Evolutionary conservation across 805 yeast species (phyloP), one percentile per base, ranked within the genome.

Genomic region (Hanseniaspora vineae): DNA sequence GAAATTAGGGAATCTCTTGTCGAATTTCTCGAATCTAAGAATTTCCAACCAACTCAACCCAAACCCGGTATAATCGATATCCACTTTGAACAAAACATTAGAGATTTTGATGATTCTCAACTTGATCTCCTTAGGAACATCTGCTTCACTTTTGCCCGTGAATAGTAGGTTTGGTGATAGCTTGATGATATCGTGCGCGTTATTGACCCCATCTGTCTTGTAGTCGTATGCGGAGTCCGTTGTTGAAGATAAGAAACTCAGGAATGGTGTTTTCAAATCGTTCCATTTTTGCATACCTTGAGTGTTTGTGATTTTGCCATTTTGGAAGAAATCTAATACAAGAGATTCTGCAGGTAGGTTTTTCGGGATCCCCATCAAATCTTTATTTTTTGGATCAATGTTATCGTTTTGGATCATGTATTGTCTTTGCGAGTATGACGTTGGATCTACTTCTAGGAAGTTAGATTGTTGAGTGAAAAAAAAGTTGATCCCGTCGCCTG

Each of bases 341-440:
- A 48, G 35, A 40, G 45, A 44, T 39, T 48, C 50, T 9, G 48
- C 37, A 17, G 45, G 45, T 23, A 48, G 17, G 18, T 48, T 48
- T 37, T 48, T 48, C 4, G 50, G 50, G 31, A 48, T 42, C 31
- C 50, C 50, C 50, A 48, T 48, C 23, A 48, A 45, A 32, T 48
- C 50, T 33, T 35, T 44, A 19, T 48, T 48, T 48, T 45, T 48
- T 11, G 50, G 45, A 35, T 48, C 50, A 31, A 48, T 45, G 31
- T 45, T 45, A 4, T 46, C 45, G 17, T 48, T 35, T 39, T 48
- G 31, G 20, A 48, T 23, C 12, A 45, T 48, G 29, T 42, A 44
- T 9, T 45, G 42, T 45, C 48, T 45, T 32, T 48, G 44, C 13
- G 45, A 45, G 13, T 44, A 42, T 13, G 50, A 48, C 6, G 50